Evolutionary conservation across 345 rosid species (phyloP).

Genomic region (Nephelium lappaceum): DNA sequence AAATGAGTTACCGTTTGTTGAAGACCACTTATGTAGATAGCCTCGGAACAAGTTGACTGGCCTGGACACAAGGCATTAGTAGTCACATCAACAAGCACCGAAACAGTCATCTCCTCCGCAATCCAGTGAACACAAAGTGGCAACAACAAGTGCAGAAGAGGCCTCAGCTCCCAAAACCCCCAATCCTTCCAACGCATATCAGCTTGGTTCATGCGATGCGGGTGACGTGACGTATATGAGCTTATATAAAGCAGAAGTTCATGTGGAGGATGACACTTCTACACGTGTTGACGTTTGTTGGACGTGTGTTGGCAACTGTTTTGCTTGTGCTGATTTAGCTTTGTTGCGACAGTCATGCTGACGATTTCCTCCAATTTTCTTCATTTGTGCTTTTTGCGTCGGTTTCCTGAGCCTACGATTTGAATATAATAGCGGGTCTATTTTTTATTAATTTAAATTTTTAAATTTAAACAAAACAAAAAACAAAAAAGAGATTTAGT

Average conservation of each 20-base stretch:
- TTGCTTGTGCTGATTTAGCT: not conserved
- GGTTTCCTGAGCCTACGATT: too few species aligned
- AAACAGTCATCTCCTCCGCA: conserved; percentile 65
- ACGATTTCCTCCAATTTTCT: too few species aligned
- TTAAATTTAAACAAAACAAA: too few species aligned
- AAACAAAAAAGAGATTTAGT: too few species aligned
- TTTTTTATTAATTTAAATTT: too few species aligned
- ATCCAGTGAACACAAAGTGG: conserved; percentile 58
- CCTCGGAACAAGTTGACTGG: conserved; percentile 45
- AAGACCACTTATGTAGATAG: conserved; percentile 55
- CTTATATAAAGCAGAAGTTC: not conserved
- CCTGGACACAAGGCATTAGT: conserved; percentile 56
- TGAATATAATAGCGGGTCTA: too few species aligned
- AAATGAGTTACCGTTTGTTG: conserved; percentile 48
- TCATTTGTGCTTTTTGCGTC: too few species aligned
- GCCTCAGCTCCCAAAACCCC: conserved; percentile 43
- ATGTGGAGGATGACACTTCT: not conserved
- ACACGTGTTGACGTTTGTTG: conserved; percentile 25
- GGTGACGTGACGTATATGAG: not conserved
- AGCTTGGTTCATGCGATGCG: not conserved
- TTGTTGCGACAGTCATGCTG: too few species aligned
- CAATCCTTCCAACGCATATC: conserved; percentile 19
- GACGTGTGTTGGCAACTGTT: conserved; percentile 21
- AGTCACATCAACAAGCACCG: conserved; percentile 60
- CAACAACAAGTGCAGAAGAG: conserved; percentile 45